Conservation (phyloP, 2,329 filamentous ascomycete genomes). For the Orbilia blumenaviensis region DNA sequence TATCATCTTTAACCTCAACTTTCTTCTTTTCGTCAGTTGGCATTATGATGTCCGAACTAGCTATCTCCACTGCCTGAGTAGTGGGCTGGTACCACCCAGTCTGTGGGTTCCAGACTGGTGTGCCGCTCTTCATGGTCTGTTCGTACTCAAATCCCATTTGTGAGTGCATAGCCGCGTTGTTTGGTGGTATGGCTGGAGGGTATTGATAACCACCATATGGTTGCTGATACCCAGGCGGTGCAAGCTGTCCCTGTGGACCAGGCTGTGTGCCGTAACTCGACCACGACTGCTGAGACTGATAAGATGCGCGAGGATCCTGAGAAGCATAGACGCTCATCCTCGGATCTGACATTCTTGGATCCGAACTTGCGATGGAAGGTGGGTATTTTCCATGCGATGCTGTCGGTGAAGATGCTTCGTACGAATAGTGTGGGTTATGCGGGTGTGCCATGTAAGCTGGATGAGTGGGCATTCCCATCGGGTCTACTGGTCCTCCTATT, state of each 20-base stretch:
- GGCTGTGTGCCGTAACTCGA: conserved; percentile 24
- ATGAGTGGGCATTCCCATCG: conserved; percentile 10
- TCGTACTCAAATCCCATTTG: conserved; percentile 13
- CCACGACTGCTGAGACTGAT: conserved; percentile 30
- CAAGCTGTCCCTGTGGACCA: neutral
- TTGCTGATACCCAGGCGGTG: conserved; percentile 15
- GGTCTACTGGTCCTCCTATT: neutral
- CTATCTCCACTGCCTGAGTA: conserved; percentile 27
- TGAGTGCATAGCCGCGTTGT: neutral
- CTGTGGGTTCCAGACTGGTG: conserved; percentile 13
- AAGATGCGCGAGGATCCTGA: conserved; percentile 21
- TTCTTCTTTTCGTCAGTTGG: conserved; percentile 10
- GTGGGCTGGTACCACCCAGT: conserved; percentile 40
- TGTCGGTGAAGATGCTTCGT: conserved; percentile 1
- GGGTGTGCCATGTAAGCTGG: conserved; percentile 19
- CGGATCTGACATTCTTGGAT: conserved; percentile 31
- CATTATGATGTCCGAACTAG: conserved; percentile 16
- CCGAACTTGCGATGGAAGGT: conserved; percentile 1
- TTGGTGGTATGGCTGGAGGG: neutral
- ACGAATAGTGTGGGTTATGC: neutral
- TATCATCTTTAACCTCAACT: neutral
- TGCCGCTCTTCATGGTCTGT: conserved; percentile 15
- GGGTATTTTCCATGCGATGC: neutral
- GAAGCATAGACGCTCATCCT: conserved; percentile 18
- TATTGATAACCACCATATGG: conserved; percentile 20